Evolutionary conservation across 2,329 filamentous ascomycete species (phyloP).

Genomic region (Microascus cirrosus): DNA sequence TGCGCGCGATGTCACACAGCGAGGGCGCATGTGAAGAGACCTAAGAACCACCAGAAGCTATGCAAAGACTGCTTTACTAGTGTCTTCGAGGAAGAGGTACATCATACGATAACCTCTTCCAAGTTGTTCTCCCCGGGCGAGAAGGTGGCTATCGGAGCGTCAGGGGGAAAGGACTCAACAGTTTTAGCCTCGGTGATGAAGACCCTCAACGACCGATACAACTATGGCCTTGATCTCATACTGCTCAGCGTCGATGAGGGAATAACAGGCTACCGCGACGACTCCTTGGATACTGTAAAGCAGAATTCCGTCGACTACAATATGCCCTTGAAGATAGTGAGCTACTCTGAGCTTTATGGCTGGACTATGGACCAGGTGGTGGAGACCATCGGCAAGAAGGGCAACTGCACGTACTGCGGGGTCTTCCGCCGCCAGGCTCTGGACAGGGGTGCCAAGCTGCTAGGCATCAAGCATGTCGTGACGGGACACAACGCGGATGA

Average conservation of each 20-base stretch:
- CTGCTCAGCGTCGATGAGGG: constrained; percentile 92
- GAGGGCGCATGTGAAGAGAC: constrained; percentile 80
- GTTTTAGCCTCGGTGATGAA: constrained; percentile 91
- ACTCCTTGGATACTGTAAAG: constrained; percentile 93
- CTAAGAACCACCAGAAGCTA: constrained; percentile 89
- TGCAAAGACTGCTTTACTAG: constrained; percentile 81
- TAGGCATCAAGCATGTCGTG: constrained; percentile 86
- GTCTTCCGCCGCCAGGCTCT: constrained; percentile 91
- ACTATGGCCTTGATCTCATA: constrained; percentile 76
- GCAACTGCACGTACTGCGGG: constrained; percentile 97
- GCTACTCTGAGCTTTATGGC: constrained; percentile 87
- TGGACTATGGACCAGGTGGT: constrained; percentile 99
- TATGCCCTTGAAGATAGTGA: constrained; percentile 84
- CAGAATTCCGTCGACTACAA: constrained; percentile 83
- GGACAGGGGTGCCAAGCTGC: constrained; percentile 77
- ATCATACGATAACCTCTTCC: constrained; percentile 78
- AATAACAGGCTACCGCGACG: constrained; percentile 93
- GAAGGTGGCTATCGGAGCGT: constrained; percentile 85
- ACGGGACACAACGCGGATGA: constrained; percentile 98
- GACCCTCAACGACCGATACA: constrained; percentile 80
- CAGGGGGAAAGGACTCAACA: constrained; percentile 94
- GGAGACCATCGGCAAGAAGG: constrained; percentile 90
- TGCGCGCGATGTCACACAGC: constrained; percentile 68
- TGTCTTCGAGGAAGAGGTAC: constrained; percentile 86
- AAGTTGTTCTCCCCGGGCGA: constrained; percentile 77